phyloP scores from a whole-genome alignment of 2,329 filamentous ascomycete species.

The Fusarium albidum region DNA sequence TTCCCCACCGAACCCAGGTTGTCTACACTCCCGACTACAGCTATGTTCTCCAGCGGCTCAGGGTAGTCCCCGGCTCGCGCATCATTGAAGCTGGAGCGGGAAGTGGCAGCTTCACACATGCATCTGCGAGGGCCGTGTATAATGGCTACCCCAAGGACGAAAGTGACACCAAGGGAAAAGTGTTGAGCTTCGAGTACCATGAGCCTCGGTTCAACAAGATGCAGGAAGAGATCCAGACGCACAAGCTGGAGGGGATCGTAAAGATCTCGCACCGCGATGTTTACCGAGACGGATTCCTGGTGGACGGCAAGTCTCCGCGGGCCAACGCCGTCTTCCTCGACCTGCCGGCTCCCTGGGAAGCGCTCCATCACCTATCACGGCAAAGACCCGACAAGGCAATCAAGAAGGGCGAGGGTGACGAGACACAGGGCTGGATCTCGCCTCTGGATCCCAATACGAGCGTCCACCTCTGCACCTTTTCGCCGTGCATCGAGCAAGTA shows the following conservation, averaged over 20 bases:
- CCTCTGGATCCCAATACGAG: slow-evolving; percentile 76
- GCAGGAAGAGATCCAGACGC: slow-evolving; percentile 72
- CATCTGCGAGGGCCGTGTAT: slow-evolving; percentile 78
- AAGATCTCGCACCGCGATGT: slow-evolving; percentile 82
- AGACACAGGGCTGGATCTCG: slow-evolving; percentile 56
- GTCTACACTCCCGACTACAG: slow-evolving; percentile 90
- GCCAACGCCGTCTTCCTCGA: slow-evolving; percentile 82
- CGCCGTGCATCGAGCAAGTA: slow-evolving; percentile 96
- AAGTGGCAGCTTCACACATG: slow-evolving; percentile 86
- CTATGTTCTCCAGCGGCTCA: slow-evolving; percentile 80
- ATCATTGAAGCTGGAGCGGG: slow-evolving; percentile 85
- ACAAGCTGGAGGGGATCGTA: slow-evolving; percentile 72
- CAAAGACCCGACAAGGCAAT: slow-evolving; percentile 41
- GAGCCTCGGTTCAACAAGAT: slow-evolving; percentile 75
- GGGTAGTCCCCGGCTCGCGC: slow-evolving; percentile 74
- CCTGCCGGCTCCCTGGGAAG: slow-evolving; percentile 82
- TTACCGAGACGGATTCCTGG: slow-evolving; percentile 76
- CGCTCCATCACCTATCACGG: slow-evolving; percentile 77
- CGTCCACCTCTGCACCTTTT: slow-evolving; percentile 90
- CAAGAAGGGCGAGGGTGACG: slow-evolving; percentile 33
- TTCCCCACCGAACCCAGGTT: slow-evolving; percentile 85
- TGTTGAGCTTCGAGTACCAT: slow-evolving; percentile 87
- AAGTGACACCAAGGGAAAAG: slow-evolving; percentile 65
- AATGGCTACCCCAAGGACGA: slow-evolving; percentile 68
- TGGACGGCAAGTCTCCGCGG: slow-evolving; percentile 65